These are phyloP conservation scores for Musa troglodytarum DNA, from an alignment of 176 grass and related monocot species.

Conservation along the genomic window DNA sequence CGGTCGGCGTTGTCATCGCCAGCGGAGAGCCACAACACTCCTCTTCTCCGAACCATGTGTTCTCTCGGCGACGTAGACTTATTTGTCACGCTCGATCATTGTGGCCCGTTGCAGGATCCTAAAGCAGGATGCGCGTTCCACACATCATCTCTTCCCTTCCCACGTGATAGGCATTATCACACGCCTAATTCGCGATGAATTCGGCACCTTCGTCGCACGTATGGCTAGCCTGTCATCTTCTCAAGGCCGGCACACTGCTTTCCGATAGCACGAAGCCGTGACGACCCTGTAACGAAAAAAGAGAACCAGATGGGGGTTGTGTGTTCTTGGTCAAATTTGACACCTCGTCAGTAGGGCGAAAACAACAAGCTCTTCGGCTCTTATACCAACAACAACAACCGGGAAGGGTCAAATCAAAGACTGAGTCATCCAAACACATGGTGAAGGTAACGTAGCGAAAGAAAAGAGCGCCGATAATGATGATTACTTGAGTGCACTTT, in stretches of 20 bases:
- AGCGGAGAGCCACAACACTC: neutral
- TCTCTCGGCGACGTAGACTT: neutral
- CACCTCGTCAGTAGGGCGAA: neutral
- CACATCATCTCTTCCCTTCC: neutral
- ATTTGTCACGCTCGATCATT: neutral
- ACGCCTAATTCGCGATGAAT: neutral
- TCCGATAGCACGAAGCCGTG: neutral
- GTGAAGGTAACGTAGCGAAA: neutral
- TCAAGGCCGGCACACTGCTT: neutral
- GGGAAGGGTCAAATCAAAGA: neutral
- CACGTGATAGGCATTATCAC: too few species aligned
- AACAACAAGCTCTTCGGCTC: neutral
- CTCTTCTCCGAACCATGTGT: neutral
- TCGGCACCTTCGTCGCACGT: too few species aligned
- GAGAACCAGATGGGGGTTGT: neutral
- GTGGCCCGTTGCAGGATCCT: neutral
- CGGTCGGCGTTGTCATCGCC: neutral
- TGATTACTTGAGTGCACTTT: neutral
- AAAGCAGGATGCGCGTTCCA: neutral
- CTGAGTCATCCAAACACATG: neutral
- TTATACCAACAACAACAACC: neutral
- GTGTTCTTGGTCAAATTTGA: neutral
- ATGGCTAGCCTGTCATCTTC: neutral
- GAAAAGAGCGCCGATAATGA: neutral
- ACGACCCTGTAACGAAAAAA: neutral